Conservation (phyloP, 2,329 filamentous ascomycete species). For the Teratosphaeriaceae sp. region DNA sequence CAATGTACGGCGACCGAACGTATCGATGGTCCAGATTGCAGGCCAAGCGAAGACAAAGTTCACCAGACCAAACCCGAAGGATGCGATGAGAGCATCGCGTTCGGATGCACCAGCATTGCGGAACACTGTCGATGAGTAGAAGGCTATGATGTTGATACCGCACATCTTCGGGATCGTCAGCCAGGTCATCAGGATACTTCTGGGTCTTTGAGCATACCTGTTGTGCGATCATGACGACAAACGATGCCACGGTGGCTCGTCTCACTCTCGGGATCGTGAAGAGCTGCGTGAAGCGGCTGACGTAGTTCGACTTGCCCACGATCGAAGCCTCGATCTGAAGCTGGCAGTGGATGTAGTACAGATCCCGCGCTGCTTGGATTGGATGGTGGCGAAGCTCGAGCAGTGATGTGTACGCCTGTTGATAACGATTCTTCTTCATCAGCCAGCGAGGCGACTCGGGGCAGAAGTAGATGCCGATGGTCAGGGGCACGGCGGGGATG, state of each 20-base stretch:
- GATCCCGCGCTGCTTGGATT: slow-evolving; percentile 25
- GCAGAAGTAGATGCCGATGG: slow-evolving; percentile 49
- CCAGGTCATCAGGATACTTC: too few relatives aligned
- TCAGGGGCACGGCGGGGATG: slow-evolving; percentile 56
- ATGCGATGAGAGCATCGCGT: slow-evolving; percentile 45
- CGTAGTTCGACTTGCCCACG: too few relatives aligned
- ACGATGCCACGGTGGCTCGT: slow-evolving; percentile 21
- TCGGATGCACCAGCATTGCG: slow-evolving; percentile 26
- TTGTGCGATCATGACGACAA: slow-evolving; percentile 20
- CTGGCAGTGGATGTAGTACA: slow-evolving; percentile 19
- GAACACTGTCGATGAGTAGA: slow-evolving; percentile 28
- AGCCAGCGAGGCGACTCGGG: slow-evolving; percentile 24
- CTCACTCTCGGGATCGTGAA: slow-evolving; percentile 20
- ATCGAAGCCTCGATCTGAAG: slow-evolving; percentile 8
- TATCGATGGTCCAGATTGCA: slow-evolving; percentile 47
- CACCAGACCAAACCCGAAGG: slow-evolving; percentile 52
- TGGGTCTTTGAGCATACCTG: slow-evolving; percentile 29
- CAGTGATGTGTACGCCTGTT: slow-evolving; percentile 40
- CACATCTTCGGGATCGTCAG: too few relatives aligned
- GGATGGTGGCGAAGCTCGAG: slow-evolving; percentile 24
- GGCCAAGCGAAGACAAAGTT: slow-evolving; percentile 55
- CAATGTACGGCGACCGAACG: slow-evolving; percentile 35
- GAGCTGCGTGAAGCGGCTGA: too few relatives aligned
- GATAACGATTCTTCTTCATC: slow-evolving; percentile 18
- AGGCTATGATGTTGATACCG: slow-evolving; percentile 20